Conservation (phyloP, 306 rosid genomes). For the Pachyrhizus erosus region DNA sequence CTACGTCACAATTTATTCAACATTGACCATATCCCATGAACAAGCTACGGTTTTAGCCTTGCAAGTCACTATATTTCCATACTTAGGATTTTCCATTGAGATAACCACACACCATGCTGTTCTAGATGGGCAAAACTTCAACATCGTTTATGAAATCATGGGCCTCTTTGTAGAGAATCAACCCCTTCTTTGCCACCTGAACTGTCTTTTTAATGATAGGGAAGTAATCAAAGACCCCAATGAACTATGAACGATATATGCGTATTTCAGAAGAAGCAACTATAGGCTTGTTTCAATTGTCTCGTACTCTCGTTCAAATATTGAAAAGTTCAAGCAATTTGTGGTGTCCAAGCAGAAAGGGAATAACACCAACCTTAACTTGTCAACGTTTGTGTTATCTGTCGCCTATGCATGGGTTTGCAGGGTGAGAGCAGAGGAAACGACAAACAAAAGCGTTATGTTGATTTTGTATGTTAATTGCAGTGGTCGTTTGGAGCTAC, state of each 20-base stretch:
- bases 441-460: neutral
- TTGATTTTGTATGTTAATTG: constrained; percentile 35
- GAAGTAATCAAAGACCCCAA: constrained; percentile 45
- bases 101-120: constrained; percentile 53
- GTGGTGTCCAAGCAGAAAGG: constrained; percentile 19
- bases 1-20: too few relatives aligned
- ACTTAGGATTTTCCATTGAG: constrained; percentile 55
- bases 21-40: constrained; percentile 37
- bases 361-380: neutral
- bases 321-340: constrained; percentile 40
- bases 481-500: constrained; percentile 50
- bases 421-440: constrained; percentile 42
- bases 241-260: constrained; percentile 17
- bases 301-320: constrained; percentile 22
- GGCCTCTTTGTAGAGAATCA: constrained; percentile 52
- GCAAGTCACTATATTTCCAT: constrained; percentile 56
- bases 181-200: constrained; percentile 11
- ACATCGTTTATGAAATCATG: constrained; percentile 61
- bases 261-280: constrained; percentile 16
- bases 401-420: constrained; percentile 48
- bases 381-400: constrained; percentile 48
- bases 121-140: constrained; percentile 53
- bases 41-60: constrained; percentile 42
- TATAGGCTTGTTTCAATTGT: constrained; percentile 46
- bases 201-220: constrained; percentile 53